Conservation (phyloP, 148 eudicot species). For the Selenicereus undatus region DNA sequence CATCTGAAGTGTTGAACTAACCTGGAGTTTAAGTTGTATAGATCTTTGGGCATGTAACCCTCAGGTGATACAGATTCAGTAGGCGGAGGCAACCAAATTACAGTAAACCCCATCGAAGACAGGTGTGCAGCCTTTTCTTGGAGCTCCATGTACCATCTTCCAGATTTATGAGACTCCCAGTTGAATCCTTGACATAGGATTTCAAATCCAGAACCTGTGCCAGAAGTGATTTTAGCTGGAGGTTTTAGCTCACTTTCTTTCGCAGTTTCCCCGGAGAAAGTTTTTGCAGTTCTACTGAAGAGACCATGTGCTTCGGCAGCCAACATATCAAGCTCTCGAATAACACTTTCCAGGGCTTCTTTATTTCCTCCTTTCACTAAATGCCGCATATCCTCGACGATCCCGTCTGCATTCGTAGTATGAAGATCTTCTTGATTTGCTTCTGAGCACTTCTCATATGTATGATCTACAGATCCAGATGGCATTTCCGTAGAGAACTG, state of each 20-base stretch:
- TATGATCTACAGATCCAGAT: slow-evolving; percentile 15
- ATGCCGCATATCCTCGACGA: slow-evolving; percentile 64
- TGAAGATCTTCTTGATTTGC: slow-evolving; percentile 41
- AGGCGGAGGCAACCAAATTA: slow-evolving; percentile 94
- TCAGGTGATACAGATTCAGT: slow-evolving; percentile 97
- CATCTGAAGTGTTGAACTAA: slow-evolving; percentile 25
- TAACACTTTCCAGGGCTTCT: slow-evolving; percentile 74
- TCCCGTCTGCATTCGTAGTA: slow-evolving; percentile 50
- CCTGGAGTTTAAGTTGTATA: slow-evolving; percentile 94
- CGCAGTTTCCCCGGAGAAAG: slow-evolving; percentile 39
- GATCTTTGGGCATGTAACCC: slow-evolving; percentile 97
- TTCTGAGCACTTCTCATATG: slow-evolving; percentile 20
- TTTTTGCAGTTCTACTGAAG: slow-evolving; percentile 57
- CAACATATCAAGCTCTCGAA: slow-evolving; percentile 89
- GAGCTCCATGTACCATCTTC: slow-evolving; percentile 88
- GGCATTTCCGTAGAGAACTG: slow-evolving; percentile 12
- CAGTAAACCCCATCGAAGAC: slow-evolving; percentile 78
- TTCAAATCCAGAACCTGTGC: slow-evolving; percentile 94
- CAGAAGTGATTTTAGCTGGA: slow-evolving; percentile 46
- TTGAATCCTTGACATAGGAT: slow-evolving; percentile 94
- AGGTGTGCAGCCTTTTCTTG: slow-evolving; percentile 57
- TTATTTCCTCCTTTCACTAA: slow-evolving; percentile 64
- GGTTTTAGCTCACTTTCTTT: slow-evolving; percentile 45
- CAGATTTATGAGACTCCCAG: slow-evolving; percentile 96
- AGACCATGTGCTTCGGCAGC: slow-evolving; percentile 97